These are phyloP conservation scores for Fusarium sp. DNA, from an alignment of 2,329 filamentous ascomycete species.

Conservation along the genomic window DNA sequence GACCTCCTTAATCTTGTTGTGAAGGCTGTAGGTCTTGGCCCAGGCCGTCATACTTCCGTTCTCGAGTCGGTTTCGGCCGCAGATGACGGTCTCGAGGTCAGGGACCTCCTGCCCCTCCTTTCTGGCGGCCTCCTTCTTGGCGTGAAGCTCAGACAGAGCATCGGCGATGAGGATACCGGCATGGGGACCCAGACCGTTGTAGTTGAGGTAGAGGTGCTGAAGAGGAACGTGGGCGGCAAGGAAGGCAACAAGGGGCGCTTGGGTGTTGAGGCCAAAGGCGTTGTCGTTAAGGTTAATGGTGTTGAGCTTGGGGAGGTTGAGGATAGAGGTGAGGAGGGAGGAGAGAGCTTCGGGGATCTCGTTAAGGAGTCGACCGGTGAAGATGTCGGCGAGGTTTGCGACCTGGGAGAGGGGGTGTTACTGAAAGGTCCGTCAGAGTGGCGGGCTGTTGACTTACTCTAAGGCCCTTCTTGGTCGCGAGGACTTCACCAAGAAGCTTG, in stretches of 20 bases:
- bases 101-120: slow-evolving; percentile 80
- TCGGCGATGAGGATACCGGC: slow-evolving; percentile 91
- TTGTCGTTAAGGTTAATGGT: slow-evolving; percentile 98
- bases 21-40: slow-evolving; percentile 87
- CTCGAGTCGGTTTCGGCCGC: slow-evolving; percentile 94
- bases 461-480: slow-evolving; percentile 86
- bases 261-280: slow-evolving; percentile 95
- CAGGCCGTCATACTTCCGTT: slow-evolving; percentile 97
- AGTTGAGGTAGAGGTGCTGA: slow-evolving; percentile 95
- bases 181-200: slow-evolving; percentile 95
- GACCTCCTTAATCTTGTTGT: slow-evolving; percentile 83
- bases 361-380: slow-evolving; percentile 90
- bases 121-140: slow-evolving; percentile 83
- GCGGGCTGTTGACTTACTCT: slow-evolving; percentile 63
- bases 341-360: slow-evolving; percentile 94
- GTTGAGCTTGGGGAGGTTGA: slow-evolving; percentile 86
- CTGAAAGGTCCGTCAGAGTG: background rate
- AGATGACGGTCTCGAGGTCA: slow-evolving; percentile 94
- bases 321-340: slow-evolving; percentile 84
- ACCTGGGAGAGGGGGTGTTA: slow-evolving; percentile 58
- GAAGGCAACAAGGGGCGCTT: slow-evolving; percentile 92
- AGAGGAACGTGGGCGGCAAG: slow-evolving; percentile 89
- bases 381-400: slow-evolving; percentile 96
- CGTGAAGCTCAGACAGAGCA: slow-evolving; percentile 84
- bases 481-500: slow-evolving; percentile 83